These are phyloP conservation scores for Daldinia childiae DNA, from an alignment of 495 filamentous ascomycete species.

Conservation along the genomic window DNA sequence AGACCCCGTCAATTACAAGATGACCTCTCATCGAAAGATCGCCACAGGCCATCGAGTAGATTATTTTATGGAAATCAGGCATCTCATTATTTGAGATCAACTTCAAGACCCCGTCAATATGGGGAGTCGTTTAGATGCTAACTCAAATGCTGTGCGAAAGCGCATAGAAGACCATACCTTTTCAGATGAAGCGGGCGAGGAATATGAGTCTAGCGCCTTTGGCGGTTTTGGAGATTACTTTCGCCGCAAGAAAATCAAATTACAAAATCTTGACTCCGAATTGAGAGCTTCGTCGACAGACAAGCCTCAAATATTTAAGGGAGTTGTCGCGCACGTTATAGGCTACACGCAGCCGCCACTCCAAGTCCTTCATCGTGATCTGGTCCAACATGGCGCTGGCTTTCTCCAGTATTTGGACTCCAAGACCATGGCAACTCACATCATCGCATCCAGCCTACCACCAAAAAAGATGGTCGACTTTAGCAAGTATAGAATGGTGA, in stretches of 20 bases:
- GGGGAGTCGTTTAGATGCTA: conserved; percentile 81
- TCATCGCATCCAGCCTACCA: conserved; percentile 88
- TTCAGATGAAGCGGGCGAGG: conserved; percentile 79
- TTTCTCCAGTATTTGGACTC: conserved; percentile 95
- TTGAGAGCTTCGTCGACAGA: conserved; percentile 70
- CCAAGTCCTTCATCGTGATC: conserved; percentile 83
- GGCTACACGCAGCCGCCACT: conserved; percentile 93
- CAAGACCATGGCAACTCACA: conserved; percentile 93
- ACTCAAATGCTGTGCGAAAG: conserved; percentile 81
- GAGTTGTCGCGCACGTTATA: conserved; percentile 87
- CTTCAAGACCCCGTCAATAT: conserved; percentile 58
- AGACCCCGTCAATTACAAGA: conserved; percentile 19
- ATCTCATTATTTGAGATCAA: conserved; percentile 13
- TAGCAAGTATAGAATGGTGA: conserved; percentile 85
- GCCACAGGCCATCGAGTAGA: conserved; percentile 35
- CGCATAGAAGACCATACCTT: conserved; percentile 77
- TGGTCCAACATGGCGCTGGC: conserved; percentile 89
- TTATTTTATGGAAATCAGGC: conserved; percentile 7
- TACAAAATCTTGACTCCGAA: conserved; percentile 91
- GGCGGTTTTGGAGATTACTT: conserved; percentile 92
- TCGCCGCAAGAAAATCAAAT: conserved; percentile 91
- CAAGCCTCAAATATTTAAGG: conserved; percentile 86
- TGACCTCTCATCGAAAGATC: conserved; percentile 40
- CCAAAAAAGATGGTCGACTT: conserved; percentile 93
- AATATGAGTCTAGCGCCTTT: conserved; percentile 87